Conservation (phyloP, 2,329 filamentous ascomycete species). For the Domatiomyces globalis region DNA sequence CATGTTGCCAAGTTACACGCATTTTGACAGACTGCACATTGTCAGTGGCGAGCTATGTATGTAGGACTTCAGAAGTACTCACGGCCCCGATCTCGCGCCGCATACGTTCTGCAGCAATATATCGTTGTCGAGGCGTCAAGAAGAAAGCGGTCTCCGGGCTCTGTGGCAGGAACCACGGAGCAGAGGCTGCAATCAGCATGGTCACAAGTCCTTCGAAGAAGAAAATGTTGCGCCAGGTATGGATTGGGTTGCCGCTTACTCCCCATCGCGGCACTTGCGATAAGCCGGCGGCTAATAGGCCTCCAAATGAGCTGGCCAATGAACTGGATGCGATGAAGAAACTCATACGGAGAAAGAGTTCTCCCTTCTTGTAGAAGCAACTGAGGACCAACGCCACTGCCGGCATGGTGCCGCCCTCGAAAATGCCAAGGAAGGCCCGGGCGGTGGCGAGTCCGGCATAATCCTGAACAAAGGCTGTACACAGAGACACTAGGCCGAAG, state of each 20-base stretch:
- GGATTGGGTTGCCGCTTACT: slow-evolving; percentile 7
- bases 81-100: slow-evolving; percentile 6
- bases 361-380: slow-evolving; percentile 39
- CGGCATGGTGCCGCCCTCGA: slow-evolving; percentile 24
- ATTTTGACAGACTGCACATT: slow-evolving; percentile 10
- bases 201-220: slow-evolving; percentile 40
- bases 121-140: slow-evolving; percentile 17
- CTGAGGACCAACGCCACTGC: slow-evolving; percentile 47
- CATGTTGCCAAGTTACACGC: slow-evolving; percentile 4
- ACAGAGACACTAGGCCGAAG: slow-evolving; percentile 27
- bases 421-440: slow-evolving; percentile 36
- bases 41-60: slow-evolving; percentile 5
- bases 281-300: slow-evolving; percentile 37
- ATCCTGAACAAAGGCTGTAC: slow-evolving; percentile 38
- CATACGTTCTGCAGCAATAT: slow-evolving; percentile 10
- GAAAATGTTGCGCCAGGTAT: slow-evolving; percentile 39
- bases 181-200: slow-evolving; percentile 26
- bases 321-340: slow-evolving; percentile 35
- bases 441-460: slow-evolving; percentile 36
- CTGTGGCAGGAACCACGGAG: slow-evolving; percentile 32
- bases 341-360: slow-evolving; percentile 30
- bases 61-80: slow-evolving; percentile 1
- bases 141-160: slow-evolving; percentile 30
- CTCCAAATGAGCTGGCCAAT: slow-evolving; percentile 38
- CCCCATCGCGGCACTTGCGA: slow-evolving; percentile 19